A percentile compares a stretch with the other conserved stretches of the same genome.
Evolutionary conservation across 2,329 filamentous ascomycete genomes (phyloP).

Genomic region (Fusarium zealandicum): DNA sequence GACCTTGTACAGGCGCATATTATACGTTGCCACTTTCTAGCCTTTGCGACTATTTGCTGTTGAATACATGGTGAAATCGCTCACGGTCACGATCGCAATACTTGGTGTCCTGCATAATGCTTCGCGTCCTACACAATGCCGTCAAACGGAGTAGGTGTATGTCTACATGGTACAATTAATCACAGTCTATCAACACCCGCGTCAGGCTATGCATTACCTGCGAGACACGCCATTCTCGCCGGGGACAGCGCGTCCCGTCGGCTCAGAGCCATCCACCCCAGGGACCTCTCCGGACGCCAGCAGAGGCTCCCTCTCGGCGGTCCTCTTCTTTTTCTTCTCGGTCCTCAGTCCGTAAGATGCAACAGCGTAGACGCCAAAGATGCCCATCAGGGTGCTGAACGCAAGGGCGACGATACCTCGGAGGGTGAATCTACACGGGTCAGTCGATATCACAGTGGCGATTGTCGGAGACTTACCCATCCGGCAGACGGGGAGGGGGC

Average conservation of each 20-base stretch:
- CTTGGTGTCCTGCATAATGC: not conserved
- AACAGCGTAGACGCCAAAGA: slow-evolving; percentile 72
- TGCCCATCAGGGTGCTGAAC: slow-evolving; percentile 73
- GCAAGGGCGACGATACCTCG: slow-evolving; percentile 77
- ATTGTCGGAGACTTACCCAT: slow-evolving; percentile 55
- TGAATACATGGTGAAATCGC: not conserved
- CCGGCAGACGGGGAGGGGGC: slow-evolving; percentile 63
- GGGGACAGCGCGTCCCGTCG: not conserved
- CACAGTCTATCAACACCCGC: not conserved
- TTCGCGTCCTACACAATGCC: not conserved
- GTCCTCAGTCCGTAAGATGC: slow-evolving; percentile 64
- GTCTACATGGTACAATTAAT: not conserved
- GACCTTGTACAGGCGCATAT: too few species aligned
- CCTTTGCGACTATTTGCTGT: too few species aligned
- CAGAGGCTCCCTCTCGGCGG: slow-evolving; percentile 36
- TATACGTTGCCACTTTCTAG: too few species aligned
- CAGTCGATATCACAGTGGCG: not conserved
- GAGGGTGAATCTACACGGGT: slow-evolving; percentile 63
- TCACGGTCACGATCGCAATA: not conserved
- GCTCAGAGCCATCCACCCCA: not conserved
- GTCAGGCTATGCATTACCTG: slow-evolving; percentile 1
- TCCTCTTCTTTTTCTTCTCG: slow-evolving; percentile 19
- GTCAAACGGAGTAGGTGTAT: slow-evolving; percentile 3
- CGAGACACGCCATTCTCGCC: slow-evolving; percentile 5
- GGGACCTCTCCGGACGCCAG: slow-evolving; percentile 19